phyloP scores from a whole-genome alignment of 805 yeast species.

The Diddensiella santjacobensis region DNA sequence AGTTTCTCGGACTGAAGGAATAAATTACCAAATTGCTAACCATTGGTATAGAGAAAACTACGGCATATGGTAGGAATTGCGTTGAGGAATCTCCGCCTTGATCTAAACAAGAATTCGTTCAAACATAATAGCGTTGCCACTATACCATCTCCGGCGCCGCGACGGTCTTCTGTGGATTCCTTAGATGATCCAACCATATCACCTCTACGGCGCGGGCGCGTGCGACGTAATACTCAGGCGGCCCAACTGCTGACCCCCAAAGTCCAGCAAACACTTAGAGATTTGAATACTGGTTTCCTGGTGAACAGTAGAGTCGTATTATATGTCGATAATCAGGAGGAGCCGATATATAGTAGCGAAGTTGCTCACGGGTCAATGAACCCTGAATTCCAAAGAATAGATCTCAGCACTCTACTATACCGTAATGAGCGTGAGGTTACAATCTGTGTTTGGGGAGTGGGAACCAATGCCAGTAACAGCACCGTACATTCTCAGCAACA shows the following conservation, averaged over 20 bases:
- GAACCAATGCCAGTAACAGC: background rate
- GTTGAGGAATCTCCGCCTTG: conserved; percentile 15
- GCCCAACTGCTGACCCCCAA: conserved; percentile 10
- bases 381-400: conserved; percentile 24
- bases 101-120: background rate
- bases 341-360: conserved; percentile 24
- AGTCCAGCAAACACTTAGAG: conserved; percentile 31
- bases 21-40: background rate
- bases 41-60: conserved; percentile 13
- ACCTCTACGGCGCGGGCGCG: conserved; percentile 12
- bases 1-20: background rate
- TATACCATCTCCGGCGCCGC: background rate
- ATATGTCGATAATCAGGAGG: conserved; percentile 8
- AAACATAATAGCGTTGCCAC: conserved; percentile 1
- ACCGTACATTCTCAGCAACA: background rate
- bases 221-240: conserved; percentile 8
- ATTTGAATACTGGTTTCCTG: conserved; percentile 25
- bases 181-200: conserved; percentile 4
- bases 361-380: conserved; percentile 19
- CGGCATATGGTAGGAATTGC: conserved; percentile 21
- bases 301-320: conserved; percentile 20
- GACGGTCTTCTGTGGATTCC: conserved; percentile 11
- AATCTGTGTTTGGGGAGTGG: conserved; percentile 19
- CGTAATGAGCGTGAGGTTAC: conserved; percentile 11
- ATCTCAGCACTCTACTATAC: conserved; percentile 13